phyloP scores from a whole-genome alignment of 139 green algal species.

The Trebouxia sp. region DNA sequence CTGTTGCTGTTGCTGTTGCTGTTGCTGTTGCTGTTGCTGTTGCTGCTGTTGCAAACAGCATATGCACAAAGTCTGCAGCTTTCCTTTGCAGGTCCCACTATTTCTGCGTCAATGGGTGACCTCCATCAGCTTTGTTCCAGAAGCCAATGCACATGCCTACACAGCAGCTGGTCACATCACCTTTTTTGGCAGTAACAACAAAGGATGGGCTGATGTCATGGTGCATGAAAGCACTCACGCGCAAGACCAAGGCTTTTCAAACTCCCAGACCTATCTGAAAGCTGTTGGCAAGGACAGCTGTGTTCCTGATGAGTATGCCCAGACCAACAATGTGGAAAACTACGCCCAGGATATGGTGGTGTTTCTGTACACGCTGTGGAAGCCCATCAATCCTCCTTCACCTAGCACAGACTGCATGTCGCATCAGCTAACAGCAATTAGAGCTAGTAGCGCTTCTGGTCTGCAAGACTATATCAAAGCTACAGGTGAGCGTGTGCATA shows the following conservation, averaged over 20 bases:
- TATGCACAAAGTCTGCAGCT: too few species aligned
- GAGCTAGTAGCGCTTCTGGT: too few species aligned
- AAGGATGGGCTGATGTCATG: not conserved
- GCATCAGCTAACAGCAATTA: too few species aligned
- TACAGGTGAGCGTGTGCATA: too few species aligned
- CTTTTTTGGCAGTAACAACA: not conserved
- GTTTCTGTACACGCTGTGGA: not conserved
- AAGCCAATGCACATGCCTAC: not conserved
- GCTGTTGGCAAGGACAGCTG: not conserved
- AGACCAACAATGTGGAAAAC: constrained; percentile 6
- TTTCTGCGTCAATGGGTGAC: not conserved
- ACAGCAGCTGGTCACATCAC: not conserved
- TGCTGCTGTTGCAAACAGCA: too few species aligned
- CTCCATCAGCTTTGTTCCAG: not conserved
- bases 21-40: too few species aligned
- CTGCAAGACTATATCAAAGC: too few species aligned
- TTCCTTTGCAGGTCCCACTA: constrained; percentile 1
- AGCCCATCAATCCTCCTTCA: too few species aligned
- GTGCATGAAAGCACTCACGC: constrained; percentile 13
- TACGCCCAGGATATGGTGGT: constrained; percentile 14
- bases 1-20: too few species aligned
- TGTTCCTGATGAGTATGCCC: not conserved
- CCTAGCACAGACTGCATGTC: too few species aligned
- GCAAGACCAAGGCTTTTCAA: not conserved
- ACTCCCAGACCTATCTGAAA: not conserved